Conservation (phyloP, 2,329 filamentous ascomycete genomes). For the Arthrocladium fulminans region DNA sequence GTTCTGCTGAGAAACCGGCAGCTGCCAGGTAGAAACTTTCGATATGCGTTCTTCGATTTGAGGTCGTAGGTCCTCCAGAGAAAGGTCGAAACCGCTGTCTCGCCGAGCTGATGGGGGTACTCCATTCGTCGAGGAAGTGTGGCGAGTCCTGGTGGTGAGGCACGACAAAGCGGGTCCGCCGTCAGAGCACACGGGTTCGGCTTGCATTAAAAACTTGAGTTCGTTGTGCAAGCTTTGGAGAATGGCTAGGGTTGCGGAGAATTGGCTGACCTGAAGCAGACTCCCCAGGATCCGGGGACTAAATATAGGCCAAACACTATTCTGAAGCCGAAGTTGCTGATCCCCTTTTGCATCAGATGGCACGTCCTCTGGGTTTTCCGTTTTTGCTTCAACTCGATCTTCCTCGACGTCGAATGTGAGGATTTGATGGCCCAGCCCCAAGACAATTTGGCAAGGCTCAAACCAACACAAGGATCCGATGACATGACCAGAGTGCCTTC, state of each 20-base stretch:
- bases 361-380: background rate
- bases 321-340: background rate
- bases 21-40: background rate
- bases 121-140: constrained; percentile 49
- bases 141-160: background rate
- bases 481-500: constrained; percentile 74
- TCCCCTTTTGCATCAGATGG: background rate
- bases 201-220: constrained; percentile 74
- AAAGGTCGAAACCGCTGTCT: background rate
- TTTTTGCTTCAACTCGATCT: background rate
- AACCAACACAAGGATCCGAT: constrained; percentile 94
- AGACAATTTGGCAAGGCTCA: constrained; percentile 70
- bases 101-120: constrained; percentile 35
- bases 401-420: constrained; percentile 69
- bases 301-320: constrained; percentile 61
- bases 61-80: background rate
- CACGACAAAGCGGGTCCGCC: background rate
- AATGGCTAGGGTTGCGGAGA: constrained; percentile 59
- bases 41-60: background rate
- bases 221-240: constrained; percentile 63
- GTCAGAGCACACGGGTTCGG: constrained; percentile 42
- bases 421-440: constrained; percentile 84
- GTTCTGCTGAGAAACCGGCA: constrained; percentile 45
- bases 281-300: constrained; percentile 81
- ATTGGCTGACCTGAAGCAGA: constrained; percentile 74